phyloP scores from a whole-genome alignment of 2,329 filamentous ascomycete species.

The Chaetomium olivaceum region DNA sequence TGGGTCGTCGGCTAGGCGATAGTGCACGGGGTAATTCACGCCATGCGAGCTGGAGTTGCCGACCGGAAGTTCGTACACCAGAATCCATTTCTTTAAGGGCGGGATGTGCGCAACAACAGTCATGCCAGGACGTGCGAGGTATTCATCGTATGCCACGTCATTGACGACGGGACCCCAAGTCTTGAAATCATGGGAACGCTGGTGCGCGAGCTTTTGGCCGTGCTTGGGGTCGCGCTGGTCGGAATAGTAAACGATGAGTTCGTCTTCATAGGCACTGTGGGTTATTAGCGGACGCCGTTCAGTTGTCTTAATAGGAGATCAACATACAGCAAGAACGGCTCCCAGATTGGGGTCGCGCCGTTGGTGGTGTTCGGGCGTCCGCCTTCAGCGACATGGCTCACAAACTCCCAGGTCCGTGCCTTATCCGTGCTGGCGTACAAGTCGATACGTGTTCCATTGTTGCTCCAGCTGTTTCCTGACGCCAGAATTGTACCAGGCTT shows the following conservation, averaged over 20 bases:
- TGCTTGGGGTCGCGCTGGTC: constrained; percentile 67
- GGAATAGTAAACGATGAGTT: constrained; percentile 68
- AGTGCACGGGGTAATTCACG: constrained; percentile 47
- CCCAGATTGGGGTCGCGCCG: constrained; percentile 69
- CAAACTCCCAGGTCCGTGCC: constrained; percentile 65
- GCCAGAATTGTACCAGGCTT: constrained; percentile 62
- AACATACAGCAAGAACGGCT: constrained; percentile 59
- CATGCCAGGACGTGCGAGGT: constrained; percentile 68
- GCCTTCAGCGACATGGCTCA: constrained; percentile 64
- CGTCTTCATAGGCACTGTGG: constrained; percentile 47
- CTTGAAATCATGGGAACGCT: constrained; percentile 58
- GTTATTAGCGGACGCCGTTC: constrained; percentile 30
- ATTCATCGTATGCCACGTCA: constrained; percentile 63
- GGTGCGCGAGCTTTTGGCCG: constrained; percentile 70
- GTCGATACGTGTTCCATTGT: constrained; percentile 67
- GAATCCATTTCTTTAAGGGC: constrained; percentile 31
- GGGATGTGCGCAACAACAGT: constrained; percentile 44
- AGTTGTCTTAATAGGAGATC: background rate
- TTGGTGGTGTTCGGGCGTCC: constrained; percentile 62
- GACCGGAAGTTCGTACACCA: constrained; percentile 39
- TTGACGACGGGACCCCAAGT: constrained; percentile 61
- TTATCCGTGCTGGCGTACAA: constrained; percentile 64
- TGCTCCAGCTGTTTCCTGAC: constrained; percentile 60
- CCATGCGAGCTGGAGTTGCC: constrained; percentile 35
- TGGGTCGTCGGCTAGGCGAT: constrained; percentile 45